These are phyloP conservation scores for Auricularia auricula-judae DNA, from an alignment of 768 basidiomycete genomes.

Conservation along the genomic window DNA sequence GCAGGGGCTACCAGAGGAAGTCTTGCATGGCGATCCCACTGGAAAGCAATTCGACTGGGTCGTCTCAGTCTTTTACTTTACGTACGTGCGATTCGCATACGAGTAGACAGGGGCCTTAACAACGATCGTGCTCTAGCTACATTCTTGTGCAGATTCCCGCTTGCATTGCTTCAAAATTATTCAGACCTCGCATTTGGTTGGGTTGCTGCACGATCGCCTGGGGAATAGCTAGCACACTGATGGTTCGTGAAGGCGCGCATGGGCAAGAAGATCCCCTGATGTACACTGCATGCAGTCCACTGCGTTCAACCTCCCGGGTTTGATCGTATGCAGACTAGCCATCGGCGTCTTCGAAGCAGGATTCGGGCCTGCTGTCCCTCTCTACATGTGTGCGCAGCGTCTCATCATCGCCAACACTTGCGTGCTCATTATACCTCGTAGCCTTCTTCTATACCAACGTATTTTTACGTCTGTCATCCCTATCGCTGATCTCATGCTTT, in stretches of 20 bases:
- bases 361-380: constrained; percentile 55
- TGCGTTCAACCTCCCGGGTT: constrained; percentile 46
- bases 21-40: constrained; percentile 55
- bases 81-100: constrained; percentile 37
- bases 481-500: neutral
- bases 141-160: constrained; percentile 63
- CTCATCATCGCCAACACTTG: neutral
- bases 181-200: constrained; percentile 58
- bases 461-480: neutral
- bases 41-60: constrained; percentile 70
- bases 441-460: constrained; percentile 42
- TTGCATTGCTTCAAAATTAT: constrained; percentile 52
- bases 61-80: constrained; percentile 67
- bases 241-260: constrained; percentile 31
- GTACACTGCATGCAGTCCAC: constrained; percentile 35
- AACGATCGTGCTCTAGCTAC: constrained; percentile 22
- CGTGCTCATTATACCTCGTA: constrained; percentile 15
- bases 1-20: constrained; percentile 54
- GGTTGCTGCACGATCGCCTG: constrained; percentile 35
- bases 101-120: neutral
- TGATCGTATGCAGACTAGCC: constrained; percentile 46
- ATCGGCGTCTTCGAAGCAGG: constrained; percentile 73
- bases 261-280: neutral
- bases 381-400: neutral
- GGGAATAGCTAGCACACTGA: constrained; percentile 64